These are phyloP conservation scores for Ceriops decandra DNA, from an alignment of 345 rosid genomes.

Conservation along the genomic window DNA sequence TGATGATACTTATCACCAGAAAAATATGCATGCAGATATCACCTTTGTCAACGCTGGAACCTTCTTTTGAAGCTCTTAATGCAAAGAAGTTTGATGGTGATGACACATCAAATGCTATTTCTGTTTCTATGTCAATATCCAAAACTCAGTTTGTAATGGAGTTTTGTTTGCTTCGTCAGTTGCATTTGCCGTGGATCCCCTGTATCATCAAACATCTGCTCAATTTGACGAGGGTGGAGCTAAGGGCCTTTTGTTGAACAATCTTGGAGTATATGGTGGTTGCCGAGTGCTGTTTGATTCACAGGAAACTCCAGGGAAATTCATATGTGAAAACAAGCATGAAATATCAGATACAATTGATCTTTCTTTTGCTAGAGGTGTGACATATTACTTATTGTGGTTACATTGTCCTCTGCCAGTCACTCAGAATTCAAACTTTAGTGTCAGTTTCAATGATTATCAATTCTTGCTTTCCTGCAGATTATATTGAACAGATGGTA, in stretches of 20 bases:
- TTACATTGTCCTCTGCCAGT: neutral
- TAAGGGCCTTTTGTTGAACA: constrained; percentile 77
- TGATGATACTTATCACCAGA: constrained; percentile 22
- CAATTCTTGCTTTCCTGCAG: constrained; percentile 34
- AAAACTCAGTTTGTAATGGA: constrained; percentile 17
- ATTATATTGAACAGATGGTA: constrained; percentile 66
- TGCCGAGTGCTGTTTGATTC: constrained; percentile 95
- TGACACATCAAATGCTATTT: constrained; percentile 16
- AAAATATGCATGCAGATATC: constrained; percentile 60
- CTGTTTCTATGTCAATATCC: constrained; percentile 12
- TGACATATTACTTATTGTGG: constrained; percentile 14
- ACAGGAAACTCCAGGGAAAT: constrained; percentile 77
- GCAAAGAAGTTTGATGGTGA: constrained; percentile 88
- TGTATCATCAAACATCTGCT: constrained; percentile 96
- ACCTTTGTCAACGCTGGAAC: constrained; percentile 74
- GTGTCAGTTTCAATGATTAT: neutral
- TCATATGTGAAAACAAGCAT: constrained; percentile 39
- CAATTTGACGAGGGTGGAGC: constrained; percentile 99
- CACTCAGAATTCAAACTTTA: neutral
- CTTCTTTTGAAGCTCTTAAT: constrained; percentile 82
- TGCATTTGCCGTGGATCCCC: constrained; percentile 94
- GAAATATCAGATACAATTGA: constrained; percentile 57
- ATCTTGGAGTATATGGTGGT: constrained; percentile 83
- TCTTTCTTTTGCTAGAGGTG: constrained; percentile 76
- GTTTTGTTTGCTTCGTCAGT: constrained; percentile 40